These are phyloP conservation scores for Debaryomyces sp. DNA, from an alignment of 1,139 yeast genomes.

Conservation along the genomic window DNA sequence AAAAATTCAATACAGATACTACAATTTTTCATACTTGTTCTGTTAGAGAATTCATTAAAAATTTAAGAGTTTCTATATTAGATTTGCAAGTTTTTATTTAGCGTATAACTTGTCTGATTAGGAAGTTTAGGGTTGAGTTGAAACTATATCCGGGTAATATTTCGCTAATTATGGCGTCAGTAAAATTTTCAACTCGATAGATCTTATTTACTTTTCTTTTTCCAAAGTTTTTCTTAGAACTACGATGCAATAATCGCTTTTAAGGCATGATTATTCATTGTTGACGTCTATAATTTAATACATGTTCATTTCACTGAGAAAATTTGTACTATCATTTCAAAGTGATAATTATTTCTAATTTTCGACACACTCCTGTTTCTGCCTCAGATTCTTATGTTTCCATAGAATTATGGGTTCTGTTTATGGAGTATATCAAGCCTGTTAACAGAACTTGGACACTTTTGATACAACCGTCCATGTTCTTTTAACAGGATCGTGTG, in stretches of 20 bases:
- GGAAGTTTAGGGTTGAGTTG: not conserved
- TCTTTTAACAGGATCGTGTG: constrained; percentile 47
- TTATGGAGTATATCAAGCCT: constrained; percentile 71
- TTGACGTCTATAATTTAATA: constrained; percentile 1
- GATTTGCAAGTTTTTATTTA: too few relatives aligned
- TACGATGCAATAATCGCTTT: not conserved
- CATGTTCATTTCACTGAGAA: not conserved
- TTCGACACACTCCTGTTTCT: constrained; percentile 62
- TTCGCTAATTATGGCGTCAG: not conserved
- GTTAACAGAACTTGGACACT: constrained; percentile 29
- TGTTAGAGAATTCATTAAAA: too few relatives aligned
- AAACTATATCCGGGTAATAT: not conserved
- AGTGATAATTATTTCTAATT: not conserved
- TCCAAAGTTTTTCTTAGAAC: not conserved
- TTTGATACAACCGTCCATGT: constrained; percentile 44
- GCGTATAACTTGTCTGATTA: not conserved
- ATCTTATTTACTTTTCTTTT: not conserved
- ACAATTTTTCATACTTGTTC: too few relatives aligned
- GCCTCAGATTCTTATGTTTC: constrained; percentile 59
- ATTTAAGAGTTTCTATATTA: too few relatives aligned
- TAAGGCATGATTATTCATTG: not conserved
- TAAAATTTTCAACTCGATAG: not conserved
- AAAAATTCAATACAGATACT: not conserved
- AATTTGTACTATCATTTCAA: not conserved
- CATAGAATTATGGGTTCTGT: constrained; percentile 64